These are phyloP conservation scores for Aspergillus ellipticus DNA, from an alignment of 495 filamentous ascomycete species.

Conservation along the genomic window DNA sequence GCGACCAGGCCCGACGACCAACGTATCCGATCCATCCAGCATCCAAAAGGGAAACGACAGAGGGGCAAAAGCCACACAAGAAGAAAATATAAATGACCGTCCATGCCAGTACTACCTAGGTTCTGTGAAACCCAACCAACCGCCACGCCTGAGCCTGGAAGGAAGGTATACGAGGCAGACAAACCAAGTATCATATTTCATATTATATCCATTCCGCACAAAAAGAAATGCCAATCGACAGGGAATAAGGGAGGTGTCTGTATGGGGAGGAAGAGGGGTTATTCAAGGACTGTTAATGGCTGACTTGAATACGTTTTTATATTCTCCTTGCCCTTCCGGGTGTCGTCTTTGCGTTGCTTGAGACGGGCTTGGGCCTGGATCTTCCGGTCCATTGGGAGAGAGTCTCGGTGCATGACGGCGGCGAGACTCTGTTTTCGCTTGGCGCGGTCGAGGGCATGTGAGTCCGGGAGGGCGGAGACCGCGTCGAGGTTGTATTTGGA, in stretches of 20 bases:
- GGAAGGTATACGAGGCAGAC: too few species aligned
- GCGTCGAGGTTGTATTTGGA: constrained; percentile 22
- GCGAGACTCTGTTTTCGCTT: constrained; percentile 31
- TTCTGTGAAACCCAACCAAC: too few species aligned
- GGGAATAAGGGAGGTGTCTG: too few species aligned
- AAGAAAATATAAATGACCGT: too few species aligned
- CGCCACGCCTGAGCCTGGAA: too few species aligned
- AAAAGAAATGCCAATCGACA: neutral
- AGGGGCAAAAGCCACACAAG: too few species aligned
- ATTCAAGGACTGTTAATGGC: neutral
- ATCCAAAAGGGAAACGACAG: too few species aligned
- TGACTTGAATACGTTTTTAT: constrained; percentile 8
- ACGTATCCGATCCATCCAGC: too few species aligned
- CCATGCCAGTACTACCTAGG: too few species aligned
- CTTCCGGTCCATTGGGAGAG: constrained; percentile 54
- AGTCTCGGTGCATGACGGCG: constrained; percentile 31
- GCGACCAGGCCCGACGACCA: neutral
- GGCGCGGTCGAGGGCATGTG: constrained; percentile 32
- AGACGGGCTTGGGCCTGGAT: constrained; percentile 63
- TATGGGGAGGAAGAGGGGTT: too few species aligned
- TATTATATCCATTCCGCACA: neutral
- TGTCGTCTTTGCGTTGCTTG: constrained; percentile 50
- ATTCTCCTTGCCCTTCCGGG: constrained; percentile 36
- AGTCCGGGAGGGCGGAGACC: constrained; percentile 12
- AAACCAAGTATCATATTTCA: too few species aligned